Base-by-base conservation (phyloP, 441 rosid species). In the Omphalea diandra region DNA sequence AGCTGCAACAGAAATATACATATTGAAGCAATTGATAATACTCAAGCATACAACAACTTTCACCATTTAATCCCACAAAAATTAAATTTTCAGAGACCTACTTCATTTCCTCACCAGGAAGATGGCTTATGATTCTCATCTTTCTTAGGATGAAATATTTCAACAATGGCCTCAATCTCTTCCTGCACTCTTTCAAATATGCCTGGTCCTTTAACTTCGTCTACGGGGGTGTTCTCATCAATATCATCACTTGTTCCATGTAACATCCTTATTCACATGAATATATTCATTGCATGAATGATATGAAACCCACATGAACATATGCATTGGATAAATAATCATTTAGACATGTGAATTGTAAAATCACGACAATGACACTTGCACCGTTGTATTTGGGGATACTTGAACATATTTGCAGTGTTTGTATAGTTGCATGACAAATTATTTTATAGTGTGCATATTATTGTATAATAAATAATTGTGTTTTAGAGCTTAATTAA, bases 181-280 rank as follows among this genome's bases (percentile, higher is more conserved):
- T 88, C 88, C 68, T 82, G 86, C 46, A 80, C 80, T 14, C 88
- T 77, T 59, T 84, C 75, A 66, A 88, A 76, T 49, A 86, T 80
- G 65, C 76, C 75, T 6, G 90, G 86, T 8, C 84, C 88, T 81
- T 75, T 88, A 50, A 86, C 84, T 65, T 84, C 79, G 7, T 78
- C 84, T 7, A 76, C 63, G 1, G 83, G 69, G 38, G 85, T 88
- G 67, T 49, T 60, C 81, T 82, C 82, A 15, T 86, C 81, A 41
- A 86, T 84, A 83, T 86, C 87, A 47, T 80, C 79, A 70, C 88
- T 88, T 31, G 79, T 79, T 60, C 87, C 89, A 27, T 85, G 87
- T n/a, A n/a, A n/a, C n/a, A n/a, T n/a, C n/a, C n/a, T n/a, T n/a
- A n/a, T n/a, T n/a, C n/a, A n/a, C n/a, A n/a, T n/a, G n/a, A n/a